Conservation (phyloP, 148 eudicot genomes). For the Rhododendron simsii region DNA sequence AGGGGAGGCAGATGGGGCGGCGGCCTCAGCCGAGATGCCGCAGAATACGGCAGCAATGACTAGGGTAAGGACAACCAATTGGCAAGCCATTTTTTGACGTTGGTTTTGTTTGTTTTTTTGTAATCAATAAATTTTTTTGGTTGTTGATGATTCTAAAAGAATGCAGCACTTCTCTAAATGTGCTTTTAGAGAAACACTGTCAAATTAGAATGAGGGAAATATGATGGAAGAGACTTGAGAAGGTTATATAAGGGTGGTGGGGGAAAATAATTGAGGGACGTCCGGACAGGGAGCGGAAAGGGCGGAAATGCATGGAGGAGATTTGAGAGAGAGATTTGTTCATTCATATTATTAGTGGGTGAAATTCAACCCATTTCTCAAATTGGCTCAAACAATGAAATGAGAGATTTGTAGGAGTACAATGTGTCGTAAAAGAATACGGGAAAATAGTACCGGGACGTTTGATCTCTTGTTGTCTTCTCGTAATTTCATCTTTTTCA, state of each 20-base stretch:
- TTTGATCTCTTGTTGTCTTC: too few species aligned
- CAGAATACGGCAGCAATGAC: constrained; percentile 13
- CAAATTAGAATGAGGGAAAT: not conserved
- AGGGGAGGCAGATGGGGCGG: constrained; percentile 9
- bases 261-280: not conserved
- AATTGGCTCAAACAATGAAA: not conserved
- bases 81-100: constrained; percentile 22
- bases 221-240: not conserved
- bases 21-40: constrained; percentile 3
- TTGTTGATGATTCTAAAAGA: not conserved
- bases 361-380: not conserved
- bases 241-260: constrained; percentile 9
- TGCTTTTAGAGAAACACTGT: constrained; percentile 7
- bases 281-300: not conserved
- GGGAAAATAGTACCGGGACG: too few species aligned
- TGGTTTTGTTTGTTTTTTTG: not conserved
- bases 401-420: not conserved
- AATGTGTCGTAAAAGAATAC: not conserved
- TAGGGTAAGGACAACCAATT: constrained; percentile 14
- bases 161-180: constrained; percentile 12
- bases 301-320: not conserved
- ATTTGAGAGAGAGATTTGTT: not conserved
- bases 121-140: not conserved
- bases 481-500: too few species aligned
- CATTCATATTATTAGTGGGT: not conserved